phyloP scores from a whole-genome alignment of 1,139 yeast genomes.

The Scheffersomyces segobiensis region DNA sequence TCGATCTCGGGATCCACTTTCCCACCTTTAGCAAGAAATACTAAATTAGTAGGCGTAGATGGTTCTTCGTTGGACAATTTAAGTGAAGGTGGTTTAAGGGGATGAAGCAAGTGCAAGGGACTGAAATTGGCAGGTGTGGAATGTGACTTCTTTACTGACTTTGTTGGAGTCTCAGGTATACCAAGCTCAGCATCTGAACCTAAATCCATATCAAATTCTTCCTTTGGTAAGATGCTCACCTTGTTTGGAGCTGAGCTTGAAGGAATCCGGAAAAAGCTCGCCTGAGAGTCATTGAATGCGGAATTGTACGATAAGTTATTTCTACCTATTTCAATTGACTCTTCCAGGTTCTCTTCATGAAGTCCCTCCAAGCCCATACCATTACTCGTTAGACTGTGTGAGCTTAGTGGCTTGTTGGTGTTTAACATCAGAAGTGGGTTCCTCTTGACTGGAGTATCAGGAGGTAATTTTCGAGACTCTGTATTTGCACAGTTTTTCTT shows the following conservation, averaged over 20 bases:
- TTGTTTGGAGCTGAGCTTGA: slow-evolving; percentile 15
- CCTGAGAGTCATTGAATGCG: slow-evolving; percentile 29
- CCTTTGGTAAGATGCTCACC: slow-evolving; percentile 9
- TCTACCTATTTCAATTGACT: slow-evolving; percentile 46
- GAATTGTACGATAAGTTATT: slow-evolving; percentile 25
- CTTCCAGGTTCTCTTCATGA: slow-evolving; percentile 24
- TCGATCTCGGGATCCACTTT: background rate
- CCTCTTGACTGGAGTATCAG: slow-evolving; percentile 83
- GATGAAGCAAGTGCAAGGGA: slow-evolving; percentile 20
- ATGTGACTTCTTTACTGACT: slow-evolving; percentile 33
- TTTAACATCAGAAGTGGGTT: slow-evolving; percentile 46
- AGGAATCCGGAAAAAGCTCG: slow-evolving; percentile 37
- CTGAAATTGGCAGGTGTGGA: slow-evolving; percentile 35
- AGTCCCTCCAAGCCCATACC: slow-evolving; percentile 8
- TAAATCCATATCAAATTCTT: slow-evolving; percentile 28
- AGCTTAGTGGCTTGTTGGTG: slow-evolving; percentile 18
- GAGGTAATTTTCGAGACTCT: slow-evolving; percentile 45
- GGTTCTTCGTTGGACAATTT: slow-evolving; percentile 20
- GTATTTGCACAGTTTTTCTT: slow-evolving; percentile 59
- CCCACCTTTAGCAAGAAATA: background rate
- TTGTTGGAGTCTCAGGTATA: slow-evolving; percentile 48
- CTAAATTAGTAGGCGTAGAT: slow-evolving; percentile 29
- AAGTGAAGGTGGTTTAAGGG: slow-evolving; percentile 5
- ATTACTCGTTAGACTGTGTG: slow-evolving; percentile 2
- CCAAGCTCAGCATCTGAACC: slow-evolving; percentile 18